Evolutionary conservation across 108 stramenopile species (phyloP).

Genomic region (Discostella stelligeroides): DNA sequence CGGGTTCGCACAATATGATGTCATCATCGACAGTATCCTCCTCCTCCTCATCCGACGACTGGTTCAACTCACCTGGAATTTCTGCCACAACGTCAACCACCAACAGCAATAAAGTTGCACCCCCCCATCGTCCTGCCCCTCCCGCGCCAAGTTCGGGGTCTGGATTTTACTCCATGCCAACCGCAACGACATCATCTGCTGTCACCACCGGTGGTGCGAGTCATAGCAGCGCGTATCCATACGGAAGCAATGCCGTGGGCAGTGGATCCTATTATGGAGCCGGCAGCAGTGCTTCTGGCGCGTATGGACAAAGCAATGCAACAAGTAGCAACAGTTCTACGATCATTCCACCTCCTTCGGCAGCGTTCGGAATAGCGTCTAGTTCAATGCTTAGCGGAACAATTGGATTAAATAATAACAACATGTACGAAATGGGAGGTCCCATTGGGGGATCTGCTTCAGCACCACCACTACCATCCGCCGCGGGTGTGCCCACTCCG

Average conservation of each 20-base stretch:
- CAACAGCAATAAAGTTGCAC: not conserved
- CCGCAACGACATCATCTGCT: not conserved
- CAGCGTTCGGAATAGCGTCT: constrained; percentile 2
- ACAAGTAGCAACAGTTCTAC: constrained; percentile 3
- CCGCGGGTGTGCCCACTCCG: constrained; percentile 14
- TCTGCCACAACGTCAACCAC: no score
- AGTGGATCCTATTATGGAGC: not conserved
- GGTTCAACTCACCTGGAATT: constrained; percentile 8
- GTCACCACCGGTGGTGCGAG: constrained; percentile 4
- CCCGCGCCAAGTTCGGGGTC: constrained; percentile 7
- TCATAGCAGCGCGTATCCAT: constrained; percentile 13
- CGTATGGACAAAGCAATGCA: not conserved
- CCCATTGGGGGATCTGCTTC: constrained; percentile 20
- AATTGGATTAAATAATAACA: not conserved
- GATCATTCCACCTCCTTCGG: not conserved
- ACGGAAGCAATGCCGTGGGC: not conserved
- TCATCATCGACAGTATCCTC: constrained; percentile 1
- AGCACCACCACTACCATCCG: constrained; percentile 8
- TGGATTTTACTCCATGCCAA: constrained; percentile 33
- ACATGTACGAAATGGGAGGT: constrained; percentile 34
- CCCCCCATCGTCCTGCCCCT: constrained; percentile 5
- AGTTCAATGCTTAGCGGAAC: not conserved
- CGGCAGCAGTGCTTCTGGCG: constrained; percentile 6
- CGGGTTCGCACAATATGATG: not conserved
- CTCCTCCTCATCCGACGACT: constrained; percentile 24